Base-by-base conservation (phyloP, 768 basidiomycete genomes). In the Tricholoma flavovirens region DNA sequence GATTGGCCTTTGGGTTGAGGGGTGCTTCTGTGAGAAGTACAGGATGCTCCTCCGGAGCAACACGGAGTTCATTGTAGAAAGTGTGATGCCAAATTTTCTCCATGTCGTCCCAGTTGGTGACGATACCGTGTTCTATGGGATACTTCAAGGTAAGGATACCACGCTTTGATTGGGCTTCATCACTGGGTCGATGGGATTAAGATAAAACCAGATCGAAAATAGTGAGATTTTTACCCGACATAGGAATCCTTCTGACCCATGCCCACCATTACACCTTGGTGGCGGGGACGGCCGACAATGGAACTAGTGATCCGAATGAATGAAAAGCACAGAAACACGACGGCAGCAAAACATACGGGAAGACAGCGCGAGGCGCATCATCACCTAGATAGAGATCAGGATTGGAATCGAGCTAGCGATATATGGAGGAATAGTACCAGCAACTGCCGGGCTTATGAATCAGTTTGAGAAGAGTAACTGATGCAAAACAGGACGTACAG, bases 41-140 rank as follows among this genome's bases (percentile, higher is more conserved):
- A 60, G 92, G 92, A 78, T 93, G 90, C 77, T 93, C 90, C 72
- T 94, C 90, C 26, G 92, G 91, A 4, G 90, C 91, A 63, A 94
- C 90, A 75, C 91, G 90, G 58, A 93, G 85, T 73, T 93, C 92
- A 71, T 94, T 94, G 83, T 92, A 95, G 75, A 95, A 96, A 30
- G 93, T 94, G 79, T 95, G 93, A 72, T 94, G 92, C 93, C 93
- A 96, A 71, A 95, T 95, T 78, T 95, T 94, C 79, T 96, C 94
- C 93, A 95, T 95, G 75, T 95, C 93, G 66, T 95, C 94, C 94
- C 94, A 97, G 84, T 97, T 94, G 73, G 93, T 94, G 71, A 96
- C 90, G 68, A 93, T 88, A 74, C 91, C 90, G 76, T 93, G 91
- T 72, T 93, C 90, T 64, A 93, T 93, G 52, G 91, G 93, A 77